Evolutionary conservation across 73 alveolate species (phyloP), one percentile per base, ranked within the genome.

Genomic region (Tetrahymena malaccensis): DNA sequence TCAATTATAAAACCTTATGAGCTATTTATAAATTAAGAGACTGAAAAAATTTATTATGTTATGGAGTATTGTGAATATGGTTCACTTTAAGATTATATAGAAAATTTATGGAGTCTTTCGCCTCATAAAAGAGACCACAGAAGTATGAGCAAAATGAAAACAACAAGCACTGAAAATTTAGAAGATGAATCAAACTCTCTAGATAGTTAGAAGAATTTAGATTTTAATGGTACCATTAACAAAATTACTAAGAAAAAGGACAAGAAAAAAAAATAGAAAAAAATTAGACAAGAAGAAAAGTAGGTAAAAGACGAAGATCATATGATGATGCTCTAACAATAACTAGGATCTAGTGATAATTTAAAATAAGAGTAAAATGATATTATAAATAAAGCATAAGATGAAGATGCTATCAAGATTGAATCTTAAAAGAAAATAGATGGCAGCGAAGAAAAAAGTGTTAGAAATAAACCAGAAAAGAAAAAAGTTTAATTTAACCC

Each of bases 21-120:
- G 89, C 85, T 95, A 6, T 95, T 50, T 89, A 95, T 95, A 9
- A 95, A 95, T 34, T 89, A 85, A 34, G 85, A 95, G 25, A 89
- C 94, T 93, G 95, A 95, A 95, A 95, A 94, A 27, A 55, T 89
- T 19, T 95, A 43, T 93, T 55, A 85, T 9, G 97, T 95, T 8
- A 95, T 95, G 97, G 97, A 95, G 25, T 95, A 95, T 57, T 89
- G 97, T 34, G 55, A 40, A 37, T 95, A 85, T 85, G 94, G 84
- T 25, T 85, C 95, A 43, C 93, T 95, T 8, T 94, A 95, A 33
- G 85, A 93, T 50, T 35, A 85, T 15, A 95, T 95, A 17, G 50
- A 95, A 89, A 89, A 95, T 40, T 57, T 70, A 11, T 70, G 89
- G 89, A 70, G 89, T 70, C 37, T 70, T n/a, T 70, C 89, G 4